A percentile compares a stretch with the other conserved stretches of the same genome.
Evolutionary conservation across 345 rosid genomes (phyloP).

Genomic region (Eutrema yunnanense): DNA sequence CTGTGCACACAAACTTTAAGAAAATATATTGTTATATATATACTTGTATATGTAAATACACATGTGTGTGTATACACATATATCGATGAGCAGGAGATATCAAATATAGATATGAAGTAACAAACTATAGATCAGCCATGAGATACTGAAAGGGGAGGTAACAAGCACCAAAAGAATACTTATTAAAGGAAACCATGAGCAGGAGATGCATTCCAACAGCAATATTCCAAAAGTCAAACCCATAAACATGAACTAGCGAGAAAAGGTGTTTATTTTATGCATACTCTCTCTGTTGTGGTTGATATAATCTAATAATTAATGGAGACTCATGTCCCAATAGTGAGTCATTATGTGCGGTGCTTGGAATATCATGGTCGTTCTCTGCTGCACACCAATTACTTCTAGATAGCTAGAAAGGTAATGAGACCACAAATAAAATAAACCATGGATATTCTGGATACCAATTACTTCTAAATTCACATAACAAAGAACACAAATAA

Average conservation of each 20-base stretch:
- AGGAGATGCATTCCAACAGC: constrained; percentile 3
- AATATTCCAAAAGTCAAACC: background rate
- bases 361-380: background rate
- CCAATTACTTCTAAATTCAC: no score
- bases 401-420: no score
- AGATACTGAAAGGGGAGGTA: background rate
- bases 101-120: background rate
- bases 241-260: background rate
- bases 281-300: background rate
- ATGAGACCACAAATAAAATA: no score
- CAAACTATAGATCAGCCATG: background rate
- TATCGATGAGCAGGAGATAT: background rate
- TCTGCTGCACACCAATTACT: background rate
- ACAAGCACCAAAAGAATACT: background rate
- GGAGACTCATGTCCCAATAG: background rate
- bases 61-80: background rate
- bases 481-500: no score
- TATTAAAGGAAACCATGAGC: background rate
- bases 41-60: background rate
- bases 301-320: background rate
- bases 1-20: background rate
- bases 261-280: background rate
- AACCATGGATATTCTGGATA: no score
- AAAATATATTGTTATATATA: background rate
- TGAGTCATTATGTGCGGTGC: background rate